A percentile compares a stretch with the other conserved stretches of the same genome.
Evolutionary conservation across 2,329 filamentous ascomycete genomes (phyloP).

Genomic region (Cercospora zeae-maydis): DNA sequence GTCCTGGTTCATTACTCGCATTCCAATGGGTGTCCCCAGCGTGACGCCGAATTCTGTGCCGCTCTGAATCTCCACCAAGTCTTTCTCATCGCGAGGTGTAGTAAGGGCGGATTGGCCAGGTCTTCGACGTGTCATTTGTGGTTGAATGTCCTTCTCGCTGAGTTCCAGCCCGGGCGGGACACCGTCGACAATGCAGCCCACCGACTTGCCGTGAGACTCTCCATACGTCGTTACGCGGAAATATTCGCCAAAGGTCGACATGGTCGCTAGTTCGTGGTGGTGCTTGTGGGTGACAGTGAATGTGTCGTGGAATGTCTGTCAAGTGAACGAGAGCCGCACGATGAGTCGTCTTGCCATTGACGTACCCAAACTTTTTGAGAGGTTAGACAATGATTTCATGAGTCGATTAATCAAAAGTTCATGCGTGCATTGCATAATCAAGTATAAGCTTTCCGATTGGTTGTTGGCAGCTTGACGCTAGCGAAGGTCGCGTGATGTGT

Average conservation of each 20-base stretch:
- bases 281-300: not conserved
- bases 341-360: not conserved
- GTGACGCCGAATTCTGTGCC: slow-evolving; percentile 88
- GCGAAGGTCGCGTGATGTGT: not conserved
- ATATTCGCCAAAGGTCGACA: slow-evolving; percentile 84
- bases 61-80: slow-evolving; percentile 85
- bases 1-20: slow-evolving; percentile 88
- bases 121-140: slow-evolving; percentile 84
- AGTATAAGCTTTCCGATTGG: not conserved
- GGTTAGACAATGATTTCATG: not conserved
- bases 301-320: not conserved
- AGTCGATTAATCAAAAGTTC: not conserved
- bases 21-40: slow-evolving; percentile 82
- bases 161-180: slow-evolving; percentile 83
- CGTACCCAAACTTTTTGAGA: not conserved
- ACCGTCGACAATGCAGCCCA: slow-evolving; percentile 93
- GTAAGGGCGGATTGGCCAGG: slow-evolving; percentile 88
- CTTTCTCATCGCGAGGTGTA: slow-evolving; percentile 89
- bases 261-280: slow-evolving; percentile 40
- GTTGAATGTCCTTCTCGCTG: slow-evolving; percentile 74
- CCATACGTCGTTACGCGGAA: slow-evolving; percentile 83
- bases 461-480: not conserved
- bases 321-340: not conserved
- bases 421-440: not conserved
- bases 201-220: slow-evolving; percentile 86